Conservation (phyloP, 1,284 basidiomycete genomes). For the Baeospora myosura region DNA sequence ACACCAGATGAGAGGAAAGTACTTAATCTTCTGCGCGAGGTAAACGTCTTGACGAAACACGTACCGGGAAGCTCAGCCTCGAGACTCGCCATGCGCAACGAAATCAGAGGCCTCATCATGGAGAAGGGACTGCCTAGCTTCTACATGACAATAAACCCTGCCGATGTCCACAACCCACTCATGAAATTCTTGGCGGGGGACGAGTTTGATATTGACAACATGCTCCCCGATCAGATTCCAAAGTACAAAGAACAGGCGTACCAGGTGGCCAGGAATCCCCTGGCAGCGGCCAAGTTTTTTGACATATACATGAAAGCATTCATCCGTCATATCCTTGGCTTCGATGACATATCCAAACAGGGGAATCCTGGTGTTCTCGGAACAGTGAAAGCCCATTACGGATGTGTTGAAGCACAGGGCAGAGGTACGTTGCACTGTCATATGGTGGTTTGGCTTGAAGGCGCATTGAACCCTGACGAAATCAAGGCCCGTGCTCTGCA, state of each 20-base stretch:
- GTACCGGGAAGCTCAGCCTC: slow-evolving; percentile 25
- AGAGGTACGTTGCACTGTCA: slow-evolving; percentile 11
- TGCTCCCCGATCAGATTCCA: slow-evolving; percentile 18
- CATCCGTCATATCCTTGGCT: slow-evolving; percentile 20
- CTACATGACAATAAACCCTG: slow-evolving; percentile 33
- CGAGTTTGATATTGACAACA: slow-evolving; percentile 24
- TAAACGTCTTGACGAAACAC: slow-evolving; percentile 22
- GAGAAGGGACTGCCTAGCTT: slow-evolving; percentile 24
- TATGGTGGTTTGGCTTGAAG: slow-evolving; percentile 13
- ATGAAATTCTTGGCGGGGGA: slow-evolving; percentile 25
- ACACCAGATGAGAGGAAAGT: slow-evolving; percentile 20
- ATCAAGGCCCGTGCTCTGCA: neutral
- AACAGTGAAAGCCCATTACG: slow-evolving; percentile 6
- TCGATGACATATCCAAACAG: neutral
- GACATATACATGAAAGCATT: slow-evolving; percentile 30
- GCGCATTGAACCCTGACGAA: slow-evolving; percentile 7
- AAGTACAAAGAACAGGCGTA: slow-evolving; percentile 21
- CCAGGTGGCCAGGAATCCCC: slow-evolving; percentile 27
- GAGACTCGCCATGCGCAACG: slow-evolving; percentile 24
- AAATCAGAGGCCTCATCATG: slow-evolving; percentile 27
- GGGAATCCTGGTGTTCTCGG: neutral
- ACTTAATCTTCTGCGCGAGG: slow-evolving; percentile 24
- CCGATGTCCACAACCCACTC: slow-evolving; percentile 29
- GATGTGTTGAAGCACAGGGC: slow-evolving; percentile 9
- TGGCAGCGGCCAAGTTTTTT: slow-evolving; percentile 28